Evolutionary conservation across 2,329 filamentous ascomycete genomes (phyloP).

Genomic region (Phyllosticta citribraziliensis): DNA sequence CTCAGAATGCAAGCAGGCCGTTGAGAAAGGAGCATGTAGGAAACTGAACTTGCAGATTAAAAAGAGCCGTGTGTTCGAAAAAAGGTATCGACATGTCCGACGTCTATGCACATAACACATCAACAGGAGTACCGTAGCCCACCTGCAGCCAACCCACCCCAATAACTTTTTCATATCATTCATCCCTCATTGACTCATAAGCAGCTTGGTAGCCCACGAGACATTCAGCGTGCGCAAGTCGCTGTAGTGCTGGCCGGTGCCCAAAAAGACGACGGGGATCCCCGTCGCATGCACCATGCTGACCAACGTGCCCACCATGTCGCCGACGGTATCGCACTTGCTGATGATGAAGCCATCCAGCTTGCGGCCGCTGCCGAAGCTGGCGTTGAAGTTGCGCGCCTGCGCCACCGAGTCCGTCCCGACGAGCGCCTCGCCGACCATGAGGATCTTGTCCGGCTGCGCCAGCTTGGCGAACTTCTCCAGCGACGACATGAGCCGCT

Average conservation of each 20-base stretch:
- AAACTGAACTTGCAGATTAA: neutral
- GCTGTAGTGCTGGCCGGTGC: conserved; percentile 58
- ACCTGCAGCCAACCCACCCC: neutral
- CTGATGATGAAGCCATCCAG: conserved; percentile 97
- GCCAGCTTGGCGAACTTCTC: conserved; percentile 98
- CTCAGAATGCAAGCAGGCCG: no score
- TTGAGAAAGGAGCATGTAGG: neutral
- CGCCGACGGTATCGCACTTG: conserved; percentile 98
- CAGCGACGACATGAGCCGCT: conserved; percentile 87
- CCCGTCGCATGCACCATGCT: conserved; percentile 96
- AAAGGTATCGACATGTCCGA: neutral
- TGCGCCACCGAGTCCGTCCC: conserved; percentile 93
- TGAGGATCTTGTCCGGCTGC: conserved; percentile 94
- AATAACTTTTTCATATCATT: neutral
- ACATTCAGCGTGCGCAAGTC: conserved; percentile 56
- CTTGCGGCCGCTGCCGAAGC: conserved; percentile 69
- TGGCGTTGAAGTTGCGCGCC: conserved; percentile 89
- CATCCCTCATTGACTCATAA: conserved; percentile 40
- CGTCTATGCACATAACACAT: neutral
- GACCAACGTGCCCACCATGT: conserved; percentile 93
- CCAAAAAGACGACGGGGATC: conserved; percentile 90
- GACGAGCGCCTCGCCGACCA: conserved; percentile 89
- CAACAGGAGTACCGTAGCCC: neutral
- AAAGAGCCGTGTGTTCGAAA: neutral
- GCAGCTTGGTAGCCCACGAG: conserved; percentile 50